Percentiles rank a stretch among this genome's conserved stretches.
Evolutionary conservation across 2,329 filamentous ascomycete genomes (phyloP).

Genomic region (Myotisia sp.): DNA sequence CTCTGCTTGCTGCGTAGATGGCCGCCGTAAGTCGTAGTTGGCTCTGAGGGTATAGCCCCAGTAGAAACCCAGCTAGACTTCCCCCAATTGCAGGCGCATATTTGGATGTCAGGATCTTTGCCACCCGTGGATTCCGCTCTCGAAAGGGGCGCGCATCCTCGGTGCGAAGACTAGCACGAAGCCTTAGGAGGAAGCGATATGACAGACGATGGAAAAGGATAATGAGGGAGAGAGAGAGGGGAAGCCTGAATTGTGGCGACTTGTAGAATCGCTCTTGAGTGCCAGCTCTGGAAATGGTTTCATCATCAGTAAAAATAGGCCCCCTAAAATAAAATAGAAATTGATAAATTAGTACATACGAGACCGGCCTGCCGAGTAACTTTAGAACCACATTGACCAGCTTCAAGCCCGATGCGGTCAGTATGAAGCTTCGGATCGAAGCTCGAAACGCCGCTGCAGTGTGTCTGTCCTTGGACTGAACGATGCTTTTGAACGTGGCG

Average conservation of each 20-base stretch:
- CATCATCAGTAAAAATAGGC: background rate
- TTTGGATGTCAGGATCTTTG: constrained; percentile 60
- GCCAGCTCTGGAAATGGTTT: constrained; percentile 18
- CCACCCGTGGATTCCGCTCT: constrained; percentile 62
- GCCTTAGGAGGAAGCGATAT: constrained; percentile 71
- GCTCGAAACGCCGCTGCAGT: constrained; percentile 57
- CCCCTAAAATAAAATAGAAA: background rate
- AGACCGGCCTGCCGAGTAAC: background rate
- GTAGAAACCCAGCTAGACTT: constrained; percentile 66
- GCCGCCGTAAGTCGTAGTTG: constrained; percentile 65
- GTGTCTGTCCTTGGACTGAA: constrained; percentile 46
- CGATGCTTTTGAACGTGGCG: constrained; percentile 37
- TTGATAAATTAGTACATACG: background rate
- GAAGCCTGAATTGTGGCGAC: constrained; percentile 60
- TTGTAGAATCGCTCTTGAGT: constrained; percentile 30
- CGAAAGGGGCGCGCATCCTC: constrained; percentile 71
- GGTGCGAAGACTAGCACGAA: constrained; percentile 64
- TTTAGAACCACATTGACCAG: background rate
- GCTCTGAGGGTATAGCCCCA: constrained; percentile 59
- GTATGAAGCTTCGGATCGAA: constrained; percentile 55
- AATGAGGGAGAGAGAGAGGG: constrained; percentile 69
- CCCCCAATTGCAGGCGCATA: constrained; percentile 85
- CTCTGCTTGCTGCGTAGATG: constrained; percentile 67
- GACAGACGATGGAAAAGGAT: constrained; percentile 78
- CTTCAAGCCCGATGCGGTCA: constrained; percentile 49